Evolutionary conservation across 2,329 filamentous ascomycete species (phyloP).

Genomic region (Lasiodiplodia gonubiensis): DNA sequence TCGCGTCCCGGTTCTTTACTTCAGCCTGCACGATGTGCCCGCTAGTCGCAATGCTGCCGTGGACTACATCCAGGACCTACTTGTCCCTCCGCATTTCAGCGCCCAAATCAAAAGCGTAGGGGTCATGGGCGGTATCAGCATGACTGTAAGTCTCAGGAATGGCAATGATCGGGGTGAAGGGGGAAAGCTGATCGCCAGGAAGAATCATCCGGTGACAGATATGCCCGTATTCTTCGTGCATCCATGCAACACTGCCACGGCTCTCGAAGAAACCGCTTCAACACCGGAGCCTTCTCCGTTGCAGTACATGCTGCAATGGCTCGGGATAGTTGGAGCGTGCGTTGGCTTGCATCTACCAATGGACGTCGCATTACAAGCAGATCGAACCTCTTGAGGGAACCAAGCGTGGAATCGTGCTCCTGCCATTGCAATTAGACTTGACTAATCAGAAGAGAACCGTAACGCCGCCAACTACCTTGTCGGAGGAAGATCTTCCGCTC

Average conservation of each 20-base stretch:
- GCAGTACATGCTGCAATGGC: constrained; percentile 84
- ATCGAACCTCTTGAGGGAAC: constrained; percentile 21
- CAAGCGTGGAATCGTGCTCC: constrained; percentile 16
- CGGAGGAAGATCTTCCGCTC: constrained; percentile 12
- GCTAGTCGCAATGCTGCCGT: constrained; percentile 34
- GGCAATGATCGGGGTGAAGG: neutral
- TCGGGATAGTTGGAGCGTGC: constrained; percentile 82
- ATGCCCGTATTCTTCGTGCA: constrained; percentile 88
- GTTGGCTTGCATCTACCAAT: constrained; percentile 77
- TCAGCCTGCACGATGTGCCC: constrained; percentile 35
- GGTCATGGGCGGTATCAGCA: constrained; percentile 47
- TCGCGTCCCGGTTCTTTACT: constrained; percentile 53
- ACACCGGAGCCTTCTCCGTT: constrained; percentile 49
- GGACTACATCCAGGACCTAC: constrained; percentile 42
- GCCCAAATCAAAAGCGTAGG: constrained; percentile 44
- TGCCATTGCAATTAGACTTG: constrained; percentile 24
- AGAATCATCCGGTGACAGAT: constrained; percentile 84
- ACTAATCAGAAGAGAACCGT: constrained; percentile 21
- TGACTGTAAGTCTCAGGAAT: constrained; percentile 38
- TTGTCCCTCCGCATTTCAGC: constrained; percentile 44
- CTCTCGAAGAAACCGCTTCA: constrained; percentile 65
- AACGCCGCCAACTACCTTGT: constrained; percentile 26
- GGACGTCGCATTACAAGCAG: constrained; percentile 25
- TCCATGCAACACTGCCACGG: constrained; percentile 85
- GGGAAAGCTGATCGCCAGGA: constrained; percentile 10